Conservation (phyloP, 257 asterid species). For the Solanum appendiculatum region DNA sequence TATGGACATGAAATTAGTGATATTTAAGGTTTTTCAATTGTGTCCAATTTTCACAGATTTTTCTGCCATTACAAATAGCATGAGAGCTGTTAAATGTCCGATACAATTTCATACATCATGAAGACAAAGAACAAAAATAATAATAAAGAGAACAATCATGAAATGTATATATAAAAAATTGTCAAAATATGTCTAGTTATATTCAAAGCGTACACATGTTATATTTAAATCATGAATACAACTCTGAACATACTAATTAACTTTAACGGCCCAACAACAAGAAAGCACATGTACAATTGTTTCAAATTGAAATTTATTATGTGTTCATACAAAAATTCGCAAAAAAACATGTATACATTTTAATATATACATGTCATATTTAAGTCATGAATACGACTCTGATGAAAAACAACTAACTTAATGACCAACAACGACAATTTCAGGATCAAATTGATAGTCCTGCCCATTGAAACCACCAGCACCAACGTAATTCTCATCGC, state of each 20-base stretch:
- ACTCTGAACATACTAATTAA: neutral
- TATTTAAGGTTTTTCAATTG: neutral
- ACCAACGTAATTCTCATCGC: neutral
- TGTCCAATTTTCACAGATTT: too few relatives aligned
- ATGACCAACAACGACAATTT: neutral
- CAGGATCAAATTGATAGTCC: neutral
- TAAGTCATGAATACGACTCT: neutral
- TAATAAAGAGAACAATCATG: neutral
- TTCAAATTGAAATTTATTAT: neutral
- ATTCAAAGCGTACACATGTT: neutral
- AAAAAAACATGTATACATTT: neutral
- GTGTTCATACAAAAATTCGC: neutral
- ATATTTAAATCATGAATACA: neutral
- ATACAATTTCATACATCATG: neutral
- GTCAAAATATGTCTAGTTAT: neutral
- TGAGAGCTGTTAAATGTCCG: neutral
- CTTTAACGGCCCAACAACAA: neutral
- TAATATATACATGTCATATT: neutral
- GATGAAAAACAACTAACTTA: neutral
- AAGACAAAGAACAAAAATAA: neutral
- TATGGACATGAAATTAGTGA: neutral
- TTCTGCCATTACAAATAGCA: neutral
- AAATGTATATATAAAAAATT: too few relatives aligned
- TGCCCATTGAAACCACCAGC: neutral
- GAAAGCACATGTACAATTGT: neutral